Conservation (phyloP, 2,329 filamentous ascomycete species). For the Alternaria sp. region DNA sequence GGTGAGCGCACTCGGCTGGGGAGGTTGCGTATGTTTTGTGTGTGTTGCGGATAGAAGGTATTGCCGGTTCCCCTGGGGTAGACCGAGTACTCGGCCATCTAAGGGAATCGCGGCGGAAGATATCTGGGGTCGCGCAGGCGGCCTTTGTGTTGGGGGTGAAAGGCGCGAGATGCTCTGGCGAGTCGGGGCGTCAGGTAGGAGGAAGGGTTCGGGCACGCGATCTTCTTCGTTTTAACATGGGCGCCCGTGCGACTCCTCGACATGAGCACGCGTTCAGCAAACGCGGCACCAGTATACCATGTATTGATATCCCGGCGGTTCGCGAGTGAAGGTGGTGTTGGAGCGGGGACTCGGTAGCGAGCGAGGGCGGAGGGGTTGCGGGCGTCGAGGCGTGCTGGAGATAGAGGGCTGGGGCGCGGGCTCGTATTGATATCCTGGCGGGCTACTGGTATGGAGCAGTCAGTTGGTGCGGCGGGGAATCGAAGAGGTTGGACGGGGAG, state of each 20-base stretch:
- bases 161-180: constrained; percentile 31
- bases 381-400: constrained; percentile 6
- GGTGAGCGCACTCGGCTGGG: constrained; percentile 57
- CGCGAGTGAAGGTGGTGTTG: constrained; percentile 18
- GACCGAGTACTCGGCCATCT: constrained; percentile 72
- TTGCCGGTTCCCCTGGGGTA: constrained; percentile 68
- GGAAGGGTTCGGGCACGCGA: constrained; percentile 53
- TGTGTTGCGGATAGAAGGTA: constrained; percentile 64
- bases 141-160: constrained; percentile 34
- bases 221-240: constrained; percentile 59
- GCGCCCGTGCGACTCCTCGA: constrained; percentile 43
- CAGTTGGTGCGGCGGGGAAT: constrained; percentile 28
- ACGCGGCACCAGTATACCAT: constrained; percentile 38
- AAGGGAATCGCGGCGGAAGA: constrained; percentile 49
- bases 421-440: constrained; percentile 28
- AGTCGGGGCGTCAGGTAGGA: constrained; percentile 48
- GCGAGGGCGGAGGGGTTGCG: constrained; percentile 16
- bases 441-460: constrained; percentile 23
- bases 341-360: constrained; percentile 23
- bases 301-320: constrained; percentile 21
- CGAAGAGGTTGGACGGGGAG: constrained; percentile 24
- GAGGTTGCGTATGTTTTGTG: constrained; percentile 55
- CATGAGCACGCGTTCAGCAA: constrained; percentile 42
- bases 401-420: constrained; percentile 9
- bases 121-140: constrained; percentile 36